Evolutionary conservation across 495 filamentous ascomycete species (phyloP).

Genomic region (Penicillium cinerascens): DNA sequence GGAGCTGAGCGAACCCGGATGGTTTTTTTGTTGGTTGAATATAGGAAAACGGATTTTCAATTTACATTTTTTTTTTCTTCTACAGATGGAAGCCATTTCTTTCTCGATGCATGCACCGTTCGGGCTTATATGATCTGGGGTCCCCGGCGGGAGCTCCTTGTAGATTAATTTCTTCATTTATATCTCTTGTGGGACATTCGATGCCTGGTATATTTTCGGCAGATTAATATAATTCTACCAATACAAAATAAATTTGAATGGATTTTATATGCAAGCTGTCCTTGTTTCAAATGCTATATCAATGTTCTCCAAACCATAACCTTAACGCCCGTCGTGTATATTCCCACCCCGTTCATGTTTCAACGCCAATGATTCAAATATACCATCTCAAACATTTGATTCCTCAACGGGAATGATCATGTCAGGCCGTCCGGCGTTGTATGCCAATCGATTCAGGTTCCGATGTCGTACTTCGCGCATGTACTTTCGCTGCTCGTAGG

Average conservation of each 20-base stretch:
- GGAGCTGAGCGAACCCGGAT: constrained; percentile 10
- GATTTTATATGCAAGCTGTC: not conserved
- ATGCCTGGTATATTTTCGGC: not conserved
- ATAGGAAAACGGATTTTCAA: constrained; percentile 15
- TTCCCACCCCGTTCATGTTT: not conserved
- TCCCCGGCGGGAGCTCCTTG: not conserved
- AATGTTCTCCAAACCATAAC: not conserved
- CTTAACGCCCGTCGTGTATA: not conserved
- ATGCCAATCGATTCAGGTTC: constrained; percentile 19
- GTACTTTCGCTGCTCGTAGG: constrained; percentile 23
- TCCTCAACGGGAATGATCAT: constrained; percentile 22
- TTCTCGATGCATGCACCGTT: not conserved
- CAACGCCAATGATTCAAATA: not conserved
- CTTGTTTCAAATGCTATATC: not conserved
- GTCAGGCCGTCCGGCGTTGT: constrained; percentile 19
- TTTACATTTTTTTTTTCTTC: constrained; percentile 3
- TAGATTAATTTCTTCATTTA: not conserved
- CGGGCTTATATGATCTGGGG: not conserved
- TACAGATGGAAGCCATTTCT: not conserved
- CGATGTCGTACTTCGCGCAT: constrained; percentile 27
- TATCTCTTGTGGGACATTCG: not conserved
- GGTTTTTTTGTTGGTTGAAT: constrained; percentile 13
- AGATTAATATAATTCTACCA: not conserved
- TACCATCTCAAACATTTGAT: constrained; percentile 8
- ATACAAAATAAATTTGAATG: not conserved